These are phyloP conservation scores for Thalassiosira hispida DNA, from an alignment of 352 stramenopile species.

Conservation along the genomic window DNA sequence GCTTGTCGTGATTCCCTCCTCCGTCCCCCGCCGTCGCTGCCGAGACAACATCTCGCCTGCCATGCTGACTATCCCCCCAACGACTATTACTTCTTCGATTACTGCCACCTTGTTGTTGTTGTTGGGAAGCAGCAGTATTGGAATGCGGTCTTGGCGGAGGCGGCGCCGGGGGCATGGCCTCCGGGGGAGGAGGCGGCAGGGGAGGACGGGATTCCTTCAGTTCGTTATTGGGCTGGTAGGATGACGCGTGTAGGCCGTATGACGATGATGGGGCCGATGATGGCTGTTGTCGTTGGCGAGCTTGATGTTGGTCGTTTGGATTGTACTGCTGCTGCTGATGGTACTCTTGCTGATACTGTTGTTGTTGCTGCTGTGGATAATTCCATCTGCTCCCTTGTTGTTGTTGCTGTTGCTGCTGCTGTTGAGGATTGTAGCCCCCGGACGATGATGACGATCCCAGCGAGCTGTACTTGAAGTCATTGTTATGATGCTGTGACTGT, in stretches of 20 bases:
- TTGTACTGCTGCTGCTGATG: neutral
- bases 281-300: no score
- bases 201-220: neutral
- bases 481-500: neutral
- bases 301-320: neutral
- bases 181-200: neutral
- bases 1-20: neutral
- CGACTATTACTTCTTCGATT: neutral
- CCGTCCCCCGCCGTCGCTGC: neutral
- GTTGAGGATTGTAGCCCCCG: constrained; percentile 9
- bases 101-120: no score
- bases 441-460: neutral
- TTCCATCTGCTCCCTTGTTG: constrained; percentile 5
- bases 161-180: constrained; percentile 8
- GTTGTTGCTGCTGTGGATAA: constrained; percentile 16
- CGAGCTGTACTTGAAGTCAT: constrained; percentile 21
- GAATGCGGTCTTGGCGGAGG: neutral
- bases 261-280: neutral
- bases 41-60: neutral
- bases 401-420: neutral
- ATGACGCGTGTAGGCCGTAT: neutral
- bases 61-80: neutral
- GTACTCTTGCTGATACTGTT: constrained; percentile 6
- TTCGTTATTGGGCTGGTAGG: constrained; percentile 7
- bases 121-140: neutral